Evolutionary conservation across 1,284 basidiomycete species (phyloP).

Genomic region (Leccinum pachyderme): DNA sequence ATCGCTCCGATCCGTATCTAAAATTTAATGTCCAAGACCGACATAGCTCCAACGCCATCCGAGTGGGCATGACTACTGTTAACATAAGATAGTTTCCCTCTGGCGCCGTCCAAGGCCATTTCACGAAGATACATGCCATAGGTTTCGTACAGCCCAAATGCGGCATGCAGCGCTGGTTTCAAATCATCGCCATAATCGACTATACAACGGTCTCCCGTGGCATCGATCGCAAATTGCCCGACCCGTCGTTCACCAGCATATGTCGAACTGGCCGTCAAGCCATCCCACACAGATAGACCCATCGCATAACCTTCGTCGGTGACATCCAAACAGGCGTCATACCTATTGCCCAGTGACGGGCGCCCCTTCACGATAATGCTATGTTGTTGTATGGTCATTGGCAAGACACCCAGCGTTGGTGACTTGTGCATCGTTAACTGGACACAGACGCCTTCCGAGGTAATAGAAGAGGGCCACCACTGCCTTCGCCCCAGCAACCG

Average conservation of each 20-base stretch:
- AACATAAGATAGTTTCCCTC: neutral
- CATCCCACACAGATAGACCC: neutral
- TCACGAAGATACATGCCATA: neutral
- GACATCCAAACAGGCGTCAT: neutral
- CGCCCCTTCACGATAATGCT: neutral
- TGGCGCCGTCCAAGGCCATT: neutral
- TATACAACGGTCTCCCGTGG: neutral
- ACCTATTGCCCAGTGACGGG: neutral
- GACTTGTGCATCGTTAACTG: neutral
- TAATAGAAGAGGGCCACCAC: neutral
- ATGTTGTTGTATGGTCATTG: neutral
- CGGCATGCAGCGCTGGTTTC: neutral
- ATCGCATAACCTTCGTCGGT: neutral
- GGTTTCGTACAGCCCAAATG: neutral
- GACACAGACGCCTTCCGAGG: neutral
- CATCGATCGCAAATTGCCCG: neutral
- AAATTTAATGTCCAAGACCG: neutral
- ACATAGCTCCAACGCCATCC: neutral
- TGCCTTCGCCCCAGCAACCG: neutral
- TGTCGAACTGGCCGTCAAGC: neutral
- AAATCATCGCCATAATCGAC: neutral
- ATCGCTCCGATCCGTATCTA: neutral
- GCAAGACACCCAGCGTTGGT: neutral
- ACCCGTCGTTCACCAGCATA: neutral
- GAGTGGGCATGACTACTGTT: neutral